Evolutionary conservation across 352 stramenopile species (phyloP).

Genomic region (Globisporangium cederbergense): DNA sequence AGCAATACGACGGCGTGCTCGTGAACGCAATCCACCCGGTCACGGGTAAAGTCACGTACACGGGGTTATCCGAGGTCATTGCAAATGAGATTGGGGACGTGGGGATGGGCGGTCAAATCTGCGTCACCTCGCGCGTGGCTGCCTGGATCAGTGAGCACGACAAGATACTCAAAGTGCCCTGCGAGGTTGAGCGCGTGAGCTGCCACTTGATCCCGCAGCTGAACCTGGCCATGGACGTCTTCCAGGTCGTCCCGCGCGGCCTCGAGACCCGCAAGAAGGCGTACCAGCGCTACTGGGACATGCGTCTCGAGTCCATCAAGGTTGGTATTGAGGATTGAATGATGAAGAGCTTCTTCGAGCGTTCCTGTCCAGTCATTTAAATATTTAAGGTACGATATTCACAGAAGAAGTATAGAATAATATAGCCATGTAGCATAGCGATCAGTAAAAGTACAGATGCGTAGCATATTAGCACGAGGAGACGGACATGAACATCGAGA

Average conservation of each 20-base stretch:
- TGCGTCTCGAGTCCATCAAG: slow-evolving; percentile 19
- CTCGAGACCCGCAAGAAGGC: slow-evolving; percentile 34
- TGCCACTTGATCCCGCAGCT: slow-evolving; percentile 32
- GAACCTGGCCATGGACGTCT: slow-evolving; percentile 35
- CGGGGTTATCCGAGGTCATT: slow-evolving; percentile 52
- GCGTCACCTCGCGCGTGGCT: slow-evolving; percentile 36
- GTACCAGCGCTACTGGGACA: slow-evolving; percentile 24
- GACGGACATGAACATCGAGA: background rate
- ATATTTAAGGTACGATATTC: slow-evolving; percentile 12
- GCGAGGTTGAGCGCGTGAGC: slow-evolving; percentile 28
- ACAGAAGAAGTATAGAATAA: background rate
- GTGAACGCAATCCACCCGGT: slow-evolving; percentile 44
- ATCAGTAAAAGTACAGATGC: background rate
- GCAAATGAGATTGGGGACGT: slow-evolving; percentile 48
- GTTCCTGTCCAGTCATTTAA: background rate
- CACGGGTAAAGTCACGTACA: slow-evolving; percentile 52
- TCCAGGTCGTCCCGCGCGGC: slow-evolving; percentile 31
- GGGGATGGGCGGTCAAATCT: slow-evolving; percentile 48
- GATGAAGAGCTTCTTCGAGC: background rate
- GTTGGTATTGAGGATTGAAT: slow-evolving; percentile 6
- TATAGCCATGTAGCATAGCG: too few species aligned
- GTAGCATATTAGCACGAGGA: background rate
- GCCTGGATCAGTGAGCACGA: slow-evolving; percentile 36
- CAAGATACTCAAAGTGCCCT: slow-evolving; percentile 18
- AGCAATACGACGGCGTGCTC: slow-evolving; percentile 39